Evolutionary conservation across 2,329 filamentous ascomycete genomes (phyloP), one percentile per base, ranked within the genome.

Genomic region (Beauveria sp.): DNA sequence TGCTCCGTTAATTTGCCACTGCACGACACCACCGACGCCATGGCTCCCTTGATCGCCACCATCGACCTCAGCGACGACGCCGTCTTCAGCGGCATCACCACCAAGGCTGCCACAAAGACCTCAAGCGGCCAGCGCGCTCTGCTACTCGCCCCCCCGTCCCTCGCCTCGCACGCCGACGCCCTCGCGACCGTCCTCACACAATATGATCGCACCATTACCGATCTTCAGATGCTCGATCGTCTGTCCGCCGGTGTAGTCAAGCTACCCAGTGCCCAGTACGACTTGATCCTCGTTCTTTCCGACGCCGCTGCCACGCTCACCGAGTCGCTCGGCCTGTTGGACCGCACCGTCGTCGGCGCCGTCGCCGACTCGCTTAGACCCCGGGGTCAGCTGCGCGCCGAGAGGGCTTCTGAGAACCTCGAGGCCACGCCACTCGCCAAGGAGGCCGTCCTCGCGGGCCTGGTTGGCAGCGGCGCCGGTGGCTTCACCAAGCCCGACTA

Each of bases 211-310:
- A 78, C 82, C 65, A 79, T 83, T 51, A 93, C 92, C 64, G 95
- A 99, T 72, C 81, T 99, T 58, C 95, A 98, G 75, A 99, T 99
- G 95, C 89, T 99, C 64, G 95, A 99, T 77, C 91, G 95, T 57
- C 84, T 99, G 46, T 86, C 90, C 2, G 84, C 90, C 42, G 91
- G 91, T 64, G 81, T 96, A 43, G 90, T 95, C 62, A 79, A 86
- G 8, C 86, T 99, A 0, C 89, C 93, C 1, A 68, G 83, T 59
- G 78, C 84, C 54, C 89, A 90, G 60, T 99, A 99, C 79, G 90
- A 96, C 72, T 77, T 89, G 49, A 84, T 98, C 49, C 83, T 97
- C 53, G 82, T 99, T 59, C 86, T 98, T 65, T 88, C 90, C 65
- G 91, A 93, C 73, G 82, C 87, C 70, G 86, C 86, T 66, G 80